Evolutionary conservation across 75 land plant species (phyloP), one percentile per base, ranked within the genome.

Genomic region (Pinus albicaulis): DNA sequence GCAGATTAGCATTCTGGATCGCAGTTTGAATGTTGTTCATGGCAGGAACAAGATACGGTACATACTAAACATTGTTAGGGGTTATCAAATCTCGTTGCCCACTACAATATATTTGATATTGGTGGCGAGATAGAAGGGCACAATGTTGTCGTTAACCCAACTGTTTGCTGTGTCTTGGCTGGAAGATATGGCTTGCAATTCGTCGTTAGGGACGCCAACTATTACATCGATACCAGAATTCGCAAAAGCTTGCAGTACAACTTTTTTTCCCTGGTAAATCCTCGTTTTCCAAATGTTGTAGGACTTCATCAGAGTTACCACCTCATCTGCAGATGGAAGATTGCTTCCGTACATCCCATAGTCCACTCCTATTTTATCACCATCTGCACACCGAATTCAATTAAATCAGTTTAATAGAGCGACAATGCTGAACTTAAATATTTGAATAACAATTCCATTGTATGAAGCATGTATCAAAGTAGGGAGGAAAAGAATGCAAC

Each of bases 281-380:
- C 76, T 80, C 69, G 84, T 86, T 7, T 63, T 60, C 34, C 31
- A 56, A 57, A 91, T 76, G 26, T 22, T 19, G 56, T 70, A 73
- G 34, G 81, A 77, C 17, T 79, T 75, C 73, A 91, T 84, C 41
- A 91, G 76, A 53, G 85, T 56, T 5, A 81, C 81, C 10, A 80
- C 87, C 19, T 61, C 15, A 1, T 71, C 23, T 3, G 90, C 92
- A 0, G 92, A 31, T 7, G 90, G 96, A n/a, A 93, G 81, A 76
- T 93, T 86, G 88, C 87, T 72, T 1, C 65, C 93, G 5, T 83
- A 31, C 10, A 56, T 62, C 31, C 97, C 97, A 59, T 88, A 89
- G 83, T 89, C 86, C 5, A 90, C 76, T 7, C 92, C 95, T 48
- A 48, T 48, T 48, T 48, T 48, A 10, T 48, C 53, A 48, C 12